Evolutionary conservation across 805 yeast genomes (phyloP).

Genomic region (Wickerhamomyces mucosus): DNA sequence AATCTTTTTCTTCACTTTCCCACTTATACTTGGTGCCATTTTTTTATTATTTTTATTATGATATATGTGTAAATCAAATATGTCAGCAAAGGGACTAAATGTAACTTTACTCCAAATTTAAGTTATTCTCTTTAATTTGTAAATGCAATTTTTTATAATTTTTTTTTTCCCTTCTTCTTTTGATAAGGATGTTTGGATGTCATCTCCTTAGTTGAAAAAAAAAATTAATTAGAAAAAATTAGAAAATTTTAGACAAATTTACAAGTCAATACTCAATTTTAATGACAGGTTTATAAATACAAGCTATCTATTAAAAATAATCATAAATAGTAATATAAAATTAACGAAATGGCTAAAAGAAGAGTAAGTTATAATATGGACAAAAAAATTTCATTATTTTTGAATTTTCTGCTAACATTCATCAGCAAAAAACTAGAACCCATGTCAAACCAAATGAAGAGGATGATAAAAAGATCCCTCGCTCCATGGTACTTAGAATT

Average conservation of each 20-base stretch:
- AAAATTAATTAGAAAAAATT: constrained; percentile 8
- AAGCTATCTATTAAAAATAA: no score
- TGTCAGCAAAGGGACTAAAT: no score
- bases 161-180: constrained; percentile 1
- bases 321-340: background rate
- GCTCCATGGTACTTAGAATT: constrained; percentile 87
- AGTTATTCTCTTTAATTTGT: no score
- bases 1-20: constrained; percentile 13
- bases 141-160: no score
- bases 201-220: constrained; percentile 12
- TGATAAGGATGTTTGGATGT: constrained; percentile 18
- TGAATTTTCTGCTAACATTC: constrained; percentile 8
- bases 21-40: background rate
- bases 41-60: no score
- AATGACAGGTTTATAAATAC: background rate
- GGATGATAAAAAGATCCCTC: constrained; percentile 66
- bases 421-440: constrained; percentile 71
- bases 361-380: constrained; percentile 25
- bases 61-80: no score
- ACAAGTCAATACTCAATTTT: no score
- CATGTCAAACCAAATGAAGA: constrained; percentile 61
- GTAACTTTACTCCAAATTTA: no score
- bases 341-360: constrained; percentile 38
- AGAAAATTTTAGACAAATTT: constrained; percentile 1
- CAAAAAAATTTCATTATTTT: background rate